Evolutionary conservation across 768 basidiomycete genomes (phyloP), one percentile per base, ranked within the genome.

Genomic region (Clitopilus hobsonii): DNA sequence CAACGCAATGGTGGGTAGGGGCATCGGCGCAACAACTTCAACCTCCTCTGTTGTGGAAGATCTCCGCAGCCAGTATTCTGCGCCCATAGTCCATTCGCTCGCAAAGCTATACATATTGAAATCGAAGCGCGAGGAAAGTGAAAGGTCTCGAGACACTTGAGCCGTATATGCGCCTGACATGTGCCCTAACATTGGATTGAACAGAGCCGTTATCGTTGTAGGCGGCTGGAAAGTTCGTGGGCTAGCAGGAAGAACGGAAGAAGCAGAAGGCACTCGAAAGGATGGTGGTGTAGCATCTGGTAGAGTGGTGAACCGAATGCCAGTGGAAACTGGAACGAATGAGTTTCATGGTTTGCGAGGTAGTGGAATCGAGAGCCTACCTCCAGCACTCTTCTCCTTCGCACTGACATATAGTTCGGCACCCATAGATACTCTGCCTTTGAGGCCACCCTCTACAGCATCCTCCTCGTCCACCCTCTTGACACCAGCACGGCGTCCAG

Each of bases 21-120:
- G 56, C 24, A 54, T 45, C 45, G 59, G 52, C 18, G 50, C 50
- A 14, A 60, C 52, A 13, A 65, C 57, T 3, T 67, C 61, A 3
- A 57, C 56, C 10, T 61, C 61, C 6, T 69, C 71, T 51, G 70
- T 67, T 11, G 69, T 62, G 18, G 69, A 71, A 4, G 77, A 72
- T 22, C 85, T 81, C 20, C 93, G 81, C 66, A 94, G 80, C 94
- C 93, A 97, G 92, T 93, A 97, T 68, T 98, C 95, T 1, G 90
- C 88, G 2, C 96, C 96, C 74, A 98, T 82, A 8, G 91, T 88
- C 88, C 94, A 89, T 67, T 98, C 95, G 69, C 92, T 94, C 61
- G 96, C 93, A 69, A 94, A 98, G 70, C 91, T 94, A 67, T 98
- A 97, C 24, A 95, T 83, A 64, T 98, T 98, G 72, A 98, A 94